These are phyloP conservation scores for Tolypocladium endophyticum DNA, from an alignment of 2,329 filamentous ascomycete species.

Conservation along the genomic window DNA sequence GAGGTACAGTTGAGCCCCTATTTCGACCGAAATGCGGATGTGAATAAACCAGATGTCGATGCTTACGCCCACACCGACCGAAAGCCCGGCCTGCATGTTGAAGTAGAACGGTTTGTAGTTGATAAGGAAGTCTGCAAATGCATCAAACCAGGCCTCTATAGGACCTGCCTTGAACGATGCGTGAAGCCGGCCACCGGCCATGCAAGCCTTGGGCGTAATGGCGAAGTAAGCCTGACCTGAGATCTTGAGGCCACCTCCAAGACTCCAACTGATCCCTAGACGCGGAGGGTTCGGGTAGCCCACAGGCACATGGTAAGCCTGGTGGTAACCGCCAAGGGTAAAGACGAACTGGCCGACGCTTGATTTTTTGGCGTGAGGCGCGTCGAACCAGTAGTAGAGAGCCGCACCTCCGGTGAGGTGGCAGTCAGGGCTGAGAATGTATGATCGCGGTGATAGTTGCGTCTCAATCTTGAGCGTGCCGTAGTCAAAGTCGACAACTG, in stretches of 20 bases:
- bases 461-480: constrained; percentile 26
- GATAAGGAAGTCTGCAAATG: constrained; percentile 28
- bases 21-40: constrained; percentile 9
- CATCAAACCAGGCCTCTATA: constrained; percentile 27
- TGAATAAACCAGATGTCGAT: constrained; percentile 16
- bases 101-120: constrained; percentile 29
- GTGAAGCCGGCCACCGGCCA: constrained; percentile 27
- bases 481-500: constrained; percentile 20
- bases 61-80: constrained; percentile 14
- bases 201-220: constrained; percentile 31
- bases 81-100: constrained; percentile 12
- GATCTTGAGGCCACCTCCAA: constrained; percentile 20
- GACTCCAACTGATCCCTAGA: constrained; percentile 25
- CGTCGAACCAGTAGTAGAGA: constrained; percentile 26
- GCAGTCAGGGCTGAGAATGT: constrained; percentile 25
- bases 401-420: constrained; percentile 32
- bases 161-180: constrained; percentile 18
- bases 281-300: constrained; percentile 27
- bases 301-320: constrained; percentile 18
- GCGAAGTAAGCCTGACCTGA: constrained; percentile 32
- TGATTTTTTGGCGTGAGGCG: constrained; percentile 5
- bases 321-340: constrained; percentile 34
- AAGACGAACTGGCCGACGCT: constrained; percentile 31
- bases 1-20: constrained; percentile 8
- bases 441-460: constrained; percentile 28